A percentile compares a stretch with the other conserved stretches of the same genome.
Evolutionary conservation across 257 asterid genomes (phyloP).

Genomic region (Solanum paucissectum): DNA sequence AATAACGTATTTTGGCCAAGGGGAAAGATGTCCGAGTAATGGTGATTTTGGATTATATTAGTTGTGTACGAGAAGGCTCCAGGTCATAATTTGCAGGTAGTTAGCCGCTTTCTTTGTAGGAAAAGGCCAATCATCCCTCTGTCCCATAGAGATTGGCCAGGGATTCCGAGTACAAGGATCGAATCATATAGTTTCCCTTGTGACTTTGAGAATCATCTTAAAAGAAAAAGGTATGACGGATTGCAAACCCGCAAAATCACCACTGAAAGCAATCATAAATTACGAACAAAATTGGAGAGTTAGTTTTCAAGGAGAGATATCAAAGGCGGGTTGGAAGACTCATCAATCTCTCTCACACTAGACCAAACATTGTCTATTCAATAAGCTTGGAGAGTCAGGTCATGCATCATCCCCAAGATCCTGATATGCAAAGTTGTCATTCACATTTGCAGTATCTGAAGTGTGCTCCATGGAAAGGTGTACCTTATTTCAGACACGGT

Average conservation of each 20-base stretch:
- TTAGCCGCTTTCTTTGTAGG: not conserved
- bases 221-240: not conserved
- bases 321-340: not conserved
- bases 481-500: not conserved
- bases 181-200: not conserved
- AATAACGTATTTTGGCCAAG: not conserved
- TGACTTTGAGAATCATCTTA: not conserved
- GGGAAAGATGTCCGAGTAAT: not conserved
- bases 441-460: not conserved
- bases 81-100: not conserved
- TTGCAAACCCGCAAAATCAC: not conserved
- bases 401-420: not conserved
- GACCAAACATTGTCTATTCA: not conserved
- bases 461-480: not conserved
- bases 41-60: not conserved
- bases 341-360: not conserved
- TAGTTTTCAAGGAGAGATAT: not conserved
- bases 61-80: not conserved
- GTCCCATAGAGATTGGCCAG: not conserved
- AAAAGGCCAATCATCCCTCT: not conserved
- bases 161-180: not conserved
- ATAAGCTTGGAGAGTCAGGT: not conserved
- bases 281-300: not conserved
- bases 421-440: not conserved
- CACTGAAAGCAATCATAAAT: not conserved